Evolutionary conservation across 768 basidiomycete species (phyloP).

Genomic region (Cyclocybe aegerita): DNA sequence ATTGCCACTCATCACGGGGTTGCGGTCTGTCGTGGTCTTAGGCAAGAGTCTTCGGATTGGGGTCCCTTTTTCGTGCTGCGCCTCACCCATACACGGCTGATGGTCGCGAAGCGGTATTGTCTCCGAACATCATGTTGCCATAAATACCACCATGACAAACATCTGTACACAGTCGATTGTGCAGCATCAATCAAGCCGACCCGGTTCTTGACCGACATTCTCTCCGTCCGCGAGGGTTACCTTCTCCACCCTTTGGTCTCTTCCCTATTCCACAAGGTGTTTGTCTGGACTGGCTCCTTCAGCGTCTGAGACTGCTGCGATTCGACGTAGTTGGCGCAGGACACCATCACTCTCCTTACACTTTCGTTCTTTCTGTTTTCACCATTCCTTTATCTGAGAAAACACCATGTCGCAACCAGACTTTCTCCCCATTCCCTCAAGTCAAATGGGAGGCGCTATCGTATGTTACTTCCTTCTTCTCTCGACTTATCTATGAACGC

Average conservation of each 20-base stretch:
- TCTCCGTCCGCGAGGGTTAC: slow-evolving; percentile 13
- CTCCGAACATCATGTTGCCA: slow-evolving; percentile 1
- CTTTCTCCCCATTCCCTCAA: slow-evolving; percentile 29
- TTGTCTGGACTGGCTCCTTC: slow-evolving; percentile 34
- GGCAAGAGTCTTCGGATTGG: background rate
- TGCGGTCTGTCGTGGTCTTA: background rate
- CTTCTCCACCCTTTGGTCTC: slow-evolving; percentile 15
- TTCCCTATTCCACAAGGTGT: slow-evolving; percentile 17
- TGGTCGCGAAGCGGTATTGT: slow-evolving; percentile 12
- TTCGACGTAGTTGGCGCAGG: slow-evolving; percentile 38
- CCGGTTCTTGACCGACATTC: background rate
- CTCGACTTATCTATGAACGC: background rate
- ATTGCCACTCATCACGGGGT: background rate
- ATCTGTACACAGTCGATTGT: slow-evolving; percentile 13
- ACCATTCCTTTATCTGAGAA: slow-evolving; percentile 1
- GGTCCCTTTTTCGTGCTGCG: background rate
- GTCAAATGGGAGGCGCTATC: slow-evolving; percentile 34
- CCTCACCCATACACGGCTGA: slow-evolving; percentile 2
- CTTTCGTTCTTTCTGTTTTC: slow-evolving; percentile 12
- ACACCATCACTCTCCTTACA: slow-evolving; percentile 24
- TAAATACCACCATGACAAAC: slow-evolving; percentile 11
- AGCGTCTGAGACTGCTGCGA: slow-evolving; percentile 21
- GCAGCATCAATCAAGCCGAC: background rate
- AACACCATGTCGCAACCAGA: slow-evolving; percentile 17
- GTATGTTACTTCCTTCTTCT: slow-evolving; percentile 24